Evolutionary conservation across 148 eudicot genomes (phyloP).

Genomic region (Rhododendron kiyosumense): DNA sequence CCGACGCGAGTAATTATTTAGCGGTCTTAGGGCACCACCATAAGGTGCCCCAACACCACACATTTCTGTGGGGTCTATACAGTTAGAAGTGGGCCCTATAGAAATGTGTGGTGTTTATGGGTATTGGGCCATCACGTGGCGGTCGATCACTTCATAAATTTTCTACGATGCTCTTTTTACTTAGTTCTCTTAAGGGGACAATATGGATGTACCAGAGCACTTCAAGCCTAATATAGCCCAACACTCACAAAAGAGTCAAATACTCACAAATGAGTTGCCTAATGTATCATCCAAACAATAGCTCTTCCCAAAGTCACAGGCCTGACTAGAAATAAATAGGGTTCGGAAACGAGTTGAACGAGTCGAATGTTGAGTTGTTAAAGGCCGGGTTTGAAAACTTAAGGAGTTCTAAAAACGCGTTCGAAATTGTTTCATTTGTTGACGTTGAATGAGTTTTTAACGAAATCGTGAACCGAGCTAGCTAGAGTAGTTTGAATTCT

Average conservation of each 20-base stretch:
- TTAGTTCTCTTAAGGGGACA: neutral
- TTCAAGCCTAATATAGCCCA: neutral
- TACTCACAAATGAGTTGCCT: neutral
- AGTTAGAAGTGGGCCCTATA: no score
- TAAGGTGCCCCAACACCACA: no score
- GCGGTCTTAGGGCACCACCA: no score
- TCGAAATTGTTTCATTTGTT: neutral
- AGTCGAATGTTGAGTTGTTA: neutral
- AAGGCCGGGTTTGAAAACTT: neutral
- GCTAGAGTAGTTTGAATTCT: neutral
- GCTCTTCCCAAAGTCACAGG: neutral
- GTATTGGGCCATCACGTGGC: no score
- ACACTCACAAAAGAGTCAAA: neutral
- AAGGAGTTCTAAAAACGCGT: neutral
- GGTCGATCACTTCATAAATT: no score
- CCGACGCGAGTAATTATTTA: neutral
- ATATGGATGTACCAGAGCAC: neutral
- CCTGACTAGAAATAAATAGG: neutral
- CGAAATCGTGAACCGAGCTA: neutral
- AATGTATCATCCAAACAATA: neutral
- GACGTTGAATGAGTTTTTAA: neutral
- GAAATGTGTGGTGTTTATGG: no score
- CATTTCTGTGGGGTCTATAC: no score
- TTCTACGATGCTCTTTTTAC: neutral
- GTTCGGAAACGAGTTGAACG: neutral